A percentile compares a stretch with the other conserved stretches of the same genome.
phyloP scores from a whole-genome alignment of 1,284 basidiomycete genomes.

The Austroboletus olivaceoglutinosus region DNA sequence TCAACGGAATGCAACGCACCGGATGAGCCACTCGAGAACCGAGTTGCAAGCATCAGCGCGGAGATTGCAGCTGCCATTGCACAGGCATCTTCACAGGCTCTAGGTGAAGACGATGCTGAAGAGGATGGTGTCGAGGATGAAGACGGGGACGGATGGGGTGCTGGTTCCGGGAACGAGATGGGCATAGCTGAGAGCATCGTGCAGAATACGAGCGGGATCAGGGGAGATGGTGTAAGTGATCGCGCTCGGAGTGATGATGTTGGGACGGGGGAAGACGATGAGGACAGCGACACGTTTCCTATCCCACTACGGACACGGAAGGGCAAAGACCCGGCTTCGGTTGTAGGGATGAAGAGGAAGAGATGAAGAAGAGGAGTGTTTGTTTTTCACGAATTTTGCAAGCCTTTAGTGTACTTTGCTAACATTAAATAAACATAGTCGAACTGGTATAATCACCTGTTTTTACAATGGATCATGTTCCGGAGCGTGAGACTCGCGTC shows the following conservation, averaged over 20 bases:
- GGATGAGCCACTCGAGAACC: constrained; percentile 53
- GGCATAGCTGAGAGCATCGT: constrained; percentile 46
- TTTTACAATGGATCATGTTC: constrained; percentile 8
- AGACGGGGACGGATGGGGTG: constrained; percentile 43
- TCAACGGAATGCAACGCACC: constrained; percentile 20
- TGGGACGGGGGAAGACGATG: constrained; percentile 43
- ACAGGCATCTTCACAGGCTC: constrained; percentile 52
- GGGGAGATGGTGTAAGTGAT: constrained; percentile 37
- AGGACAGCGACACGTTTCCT: constrained; percentile 63
- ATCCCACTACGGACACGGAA: constrained; percentile 61
- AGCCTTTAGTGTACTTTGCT: constrained; percentile 14
- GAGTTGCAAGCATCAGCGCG: constrained; percentile 66
- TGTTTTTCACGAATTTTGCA: constrained; percentile 3
- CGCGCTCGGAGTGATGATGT: not conserved
- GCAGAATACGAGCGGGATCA: constrained; percentile 59
- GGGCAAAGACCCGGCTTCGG: constrained; percentile 48
- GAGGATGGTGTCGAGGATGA: constrained; percentile 39
- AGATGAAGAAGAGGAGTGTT: constrained; percentile 38
- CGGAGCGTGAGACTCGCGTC: constrained; percentile 28
- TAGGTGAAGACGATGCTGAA: constrained; percentile 50
- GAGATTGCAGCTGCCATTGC: constrained; percentile 74
- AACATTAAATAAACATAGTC: constrained; percentile 14
- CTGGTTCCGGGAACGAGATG: constrained; percentile 49
- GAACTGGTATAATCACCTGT: constrained; percentile 14
- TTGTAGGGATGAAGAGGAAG: constrained; percentile 59